Evolutionary conservation across 768 basidiomycete genomes (phyloP).

Genomic region (Boletus insuetus): DNA sequence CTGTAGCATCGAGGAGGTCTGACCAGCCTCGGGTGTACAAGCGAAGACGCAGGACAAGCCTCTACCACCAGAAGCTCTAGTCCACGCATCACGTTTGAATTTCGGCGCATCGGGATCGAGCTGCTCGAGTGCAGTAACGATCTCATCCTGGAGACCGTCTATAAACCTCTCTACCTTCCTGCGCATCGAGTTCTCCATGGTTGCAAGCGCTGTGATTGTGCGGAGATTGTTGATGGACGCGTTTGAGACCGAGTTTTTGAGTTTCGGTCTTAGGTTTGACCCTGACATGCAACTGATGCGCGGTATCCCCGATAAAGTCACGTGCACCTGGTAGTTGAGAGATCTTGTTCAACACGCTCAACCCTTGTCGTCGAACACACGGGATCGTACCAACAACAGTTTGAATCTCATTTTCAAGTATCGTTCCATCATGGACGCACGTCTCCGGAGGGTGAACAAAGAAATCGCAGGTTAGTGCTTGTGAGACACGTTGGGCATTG

Average conservation of each 20-base stretch:
- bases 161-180: slow-evolving; percentile 75
- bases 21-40: slow-evolving; percentile 32
- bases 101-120: slow-evolving; percentile 68
- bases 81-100: slow-evolving; percentile 83
- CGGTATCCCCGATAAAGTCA: slow-evolving; percentile 20
- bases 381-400: not conserved
- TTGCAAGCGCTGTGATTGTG: not conserved
- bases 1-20: slow-evolving; percentile 34
- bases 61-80: slow-evolving; percentile 62
- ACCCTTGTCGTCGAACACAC: not conserved
- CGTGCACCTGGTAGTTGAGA: slow-evolving; percentile 10
- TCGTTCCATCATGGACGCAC: slow-evolving; percentile 67
- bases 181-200: slow-evolving; percentile 54
- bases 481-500: not conserved
- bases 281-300: too few species aligned
- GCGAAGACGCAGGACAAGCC: slow-evolving; percentile 86
- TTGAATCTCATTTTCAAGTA: not conserved
- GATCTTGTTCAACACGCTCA: not conserved
- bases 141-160: slow-evolving; percentile 70
- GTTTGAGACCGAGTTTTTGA: not conserved
- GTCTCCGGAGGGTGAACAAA: slow-evolving; percentile 88
- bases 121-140: slow-evolving; percentile 72
- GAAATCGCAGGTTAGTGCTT: slow-evolving; percentile 73
- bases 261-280: not conserved
- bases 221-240: not conserved